A percentile compares a stretch with the other conserved stretches of the same genome.
Conservation (phyloP, 257 asterid genomes). For the Rauvolfia tetraphylla region DNA sequence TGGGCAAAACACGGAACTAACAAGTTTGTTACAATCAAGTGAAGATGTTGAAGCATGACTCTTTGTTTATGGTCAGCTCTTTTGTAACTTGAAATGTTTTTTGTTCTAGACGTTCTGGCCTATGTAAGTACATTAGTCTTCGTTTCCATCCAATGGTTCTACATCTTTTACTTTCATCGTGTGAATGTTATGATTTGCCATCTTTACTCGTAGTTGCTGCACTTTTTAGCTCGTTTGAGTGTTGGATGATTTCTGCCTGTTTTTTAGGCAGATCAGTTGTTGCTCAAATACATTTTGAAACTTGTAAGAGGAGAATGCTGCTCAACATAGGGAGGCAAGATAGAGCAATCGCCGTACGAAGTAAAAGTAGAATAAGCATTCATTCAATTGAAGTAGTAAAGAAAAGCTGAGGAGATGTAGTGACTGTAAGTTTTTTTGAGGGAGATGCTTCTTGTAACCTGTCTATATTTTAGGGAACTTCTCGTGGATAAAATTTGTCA, state of each 20-base stretch:
- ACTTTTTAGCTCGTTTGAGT: not conserved
- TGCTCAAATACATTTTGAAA: too few species aligned
- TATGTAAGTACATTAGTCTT: not conserved
- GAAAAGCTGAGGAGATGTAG: not conserved
- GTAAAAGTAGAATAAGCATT: too few species aligned
- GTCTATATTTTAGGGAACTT: not conserved
- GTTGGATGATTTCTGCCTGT: not conserved
- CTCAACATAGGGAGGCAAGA: too few species aligned
- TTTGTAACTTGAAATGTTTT: conserved; percentile 5
- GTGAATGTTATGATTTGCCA: not conserved
- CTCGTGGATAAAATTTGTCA: too few species aligned
- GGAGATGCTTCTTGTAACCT: not conserved
- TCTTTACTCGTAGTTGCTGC: not conserved
- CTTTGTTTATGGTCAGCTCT: not conserved
- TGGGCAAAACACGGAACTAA: conserved; percentile 38
- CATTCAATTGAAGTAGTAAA: not conserved
- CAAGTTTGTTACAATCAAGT: conserved; percentile 34
- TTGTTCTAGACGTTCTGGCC: not conserved
- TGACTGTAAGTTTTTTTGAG: not conserved
- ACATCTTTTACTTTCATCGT: not conserved
- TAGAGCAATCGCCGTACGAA: too few species aligned
- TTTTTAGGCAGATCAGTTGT: too few species aligned
- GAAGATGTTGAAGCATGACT: conserved; percentile 3
- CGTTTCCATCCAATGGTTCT: not conserved
- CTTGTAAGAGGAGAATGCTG: too few species aligned